Evolutionary conservation across 148 eudicot genomes (phyloP), one percentile per base, ranked within the genome.

Genomic region (Arbutus unedo): DNA sequence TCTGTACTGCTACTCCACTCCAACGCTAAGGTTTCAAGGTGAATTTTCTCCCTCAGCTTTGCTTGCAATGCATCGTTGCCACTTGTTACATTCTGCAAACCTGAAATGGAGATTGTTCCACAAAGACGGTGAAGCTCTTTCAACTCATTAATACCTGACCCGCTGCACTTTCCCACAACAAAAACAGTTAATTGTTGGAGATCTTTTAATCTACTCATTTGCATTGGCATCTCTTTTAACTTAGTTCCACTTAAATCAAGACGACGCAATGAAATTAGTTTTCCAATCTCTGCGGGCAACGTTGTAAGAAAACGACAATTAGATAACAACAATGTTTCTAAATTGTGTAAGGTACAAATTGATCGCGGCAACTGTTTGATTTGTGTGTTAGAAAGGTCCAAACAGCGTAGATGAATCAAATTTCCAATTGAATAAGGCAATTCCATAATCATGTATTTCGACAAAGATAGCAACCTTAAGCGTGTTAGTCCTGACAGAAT

Each of bases 61-160:
- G 88, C 85, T 13, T 41, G 45, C 48, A 38, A 4, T 64, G 70
- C 74, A 70, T 70, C 18, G 2, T 23, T 38, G 48, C 74, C 72
- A 67, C 15, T 67, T 3, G 6, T 67, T 67, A 23, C 13, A 67
- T 23, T 67, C 13, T 67, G 43, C 72, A 23, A 31, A 68, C 47
- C 5, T 38, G 47, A 4, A 38, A 31, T 68, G 19, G 18, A 3
- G 41, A 64, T 9, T 50, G 54, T 8, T 50, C 54, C 54, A 8
- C 13, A 6, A 7, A 50, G 54, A 50, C 11, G 13, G 6, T 50
- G 54, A 8, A 50, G 54, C 54, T 50, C 13, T 8, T 50, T 50
- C 54, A 54, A 50, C 54, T 50, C 54, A 50, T 50, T 50, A 50
- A 50, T 50, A 50, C 54, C 10, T 11, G 15, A 31, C 18, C 72